A percentile compares a stretch with the other conserved stretches of the same genome.
phyloP scores from a whole-genome alignment of 495 filamentous ascomycete species.

The Aspergillus egyptiacus region DNA sequence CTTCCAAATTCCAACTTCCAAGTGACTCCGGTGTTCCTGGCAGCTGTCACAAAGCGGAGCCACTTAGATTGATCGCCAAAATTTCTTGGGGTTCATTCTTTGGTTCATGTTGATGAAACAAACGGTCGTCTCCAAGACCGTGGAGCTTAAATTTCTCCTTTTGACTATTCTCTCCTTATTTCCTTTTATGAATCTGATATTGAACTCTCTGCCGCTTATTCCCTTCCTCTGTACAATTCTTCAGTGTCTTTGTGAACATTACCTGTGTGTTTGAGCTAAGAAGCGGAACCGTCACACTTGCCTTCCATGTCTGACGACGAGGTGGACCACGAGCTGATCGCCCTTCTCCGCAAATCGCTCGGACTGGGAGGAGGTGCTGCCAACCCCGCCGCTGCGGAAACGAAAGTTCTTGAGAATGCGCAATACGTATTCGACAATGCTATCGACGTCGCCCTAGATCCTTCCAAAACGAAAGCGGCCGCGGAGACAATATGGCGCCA shows the following conservation, averaged over 20 bases:
- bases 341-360: slow-evolving; percentile 76
- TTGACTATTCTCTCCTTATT: background rate
- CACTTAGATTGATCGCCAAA: background rate
- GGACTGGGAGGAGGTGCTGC: slow-evolving; percentile 49
- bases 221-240: background rate
- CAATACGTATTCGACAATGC: slow-evolving; percentile 87
- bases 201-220: slow-evolving; percentile 4
- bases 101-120: slow-evolving; percentile 19
- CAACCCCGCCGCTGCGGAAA: slow-evolving; percentile 54
- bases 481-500: slow-evolving; percentile 67
- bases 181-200: background rate
- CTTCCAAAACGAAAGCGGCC: slow-evolving; percentile 69
- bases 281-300: background rate
- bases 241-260: background rate
- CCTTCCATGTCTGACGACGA: slow-evolving; percentile 77
- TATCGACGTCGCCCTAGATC: slow-evolving; percentile 84
- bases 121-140: background rate
- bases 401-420: slow-evolving; percentile 74
- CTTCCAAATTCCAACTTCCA: background rate
- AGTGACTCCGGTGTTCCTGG: background rate
- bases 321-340: slow-evolving; percentile 79
- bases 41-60: slow-evolving; percentile 1
- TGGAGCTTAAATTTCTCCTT: background rate
- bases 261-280: background rate
- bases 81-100: slow-evolving; percentile 8